A percentile compares a stretch with the other conserved stretches of the same genome.
Evolutionary conservation across 257 asterid species (phyloP).

Genomic region (Gardenia jasminoides): DNA sequence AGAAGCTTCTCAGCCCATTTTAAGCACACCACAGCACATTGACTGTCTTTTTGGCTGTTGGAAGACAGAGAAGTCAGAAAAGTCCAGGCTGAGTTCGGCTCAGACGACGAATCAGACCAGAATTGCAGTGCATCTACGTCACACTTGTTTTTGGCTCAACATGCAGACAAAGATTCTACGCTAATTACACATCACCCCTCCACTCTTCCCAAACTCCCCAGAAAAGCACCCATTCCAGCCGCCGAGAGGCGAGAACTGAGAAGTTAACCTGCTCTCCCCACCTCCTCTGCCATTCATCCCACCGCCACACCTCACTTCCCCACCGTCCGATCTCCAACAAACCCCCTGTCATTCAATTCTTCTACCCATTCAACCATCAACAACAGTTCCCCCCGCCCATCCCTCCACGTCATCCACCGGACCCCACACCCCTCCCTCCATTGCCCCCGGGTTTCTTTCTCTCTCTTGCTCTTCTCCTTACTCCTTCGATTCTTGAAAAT

Average conservation of each 20-base stretch:
- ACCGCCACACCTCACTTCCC: not conserved
- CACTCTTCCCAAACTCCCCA: not conserved
- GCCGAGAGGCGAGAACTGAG: too few relatives aligned
- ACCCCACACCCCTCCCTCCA: not conserved
- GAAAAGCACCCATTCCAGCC: not conserved
- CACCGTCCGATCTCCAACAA: not conserved
- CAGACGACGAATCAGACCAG: too few relatives aligned
- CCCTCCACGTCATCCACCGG: not conserved
- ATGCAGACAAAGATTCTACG: not conserved
- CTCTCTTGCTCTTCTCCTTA: not conserved
- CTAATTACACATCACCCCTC: not conserved
- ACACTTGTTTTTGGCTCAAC: not conserved
- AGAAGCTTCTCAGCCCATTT: not conserved
- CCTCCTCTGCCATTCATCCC: constrained; percentile 5
- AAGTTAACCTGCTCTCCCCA: not conserved
- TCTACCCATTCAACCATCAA: not conserved
- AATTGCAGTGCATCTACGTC: too few relatives aligned
- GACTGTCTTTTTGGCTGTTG: not conserved
- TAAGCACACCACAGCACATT: too few relatives aligned
- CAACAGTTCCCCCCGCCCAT: not conserved
- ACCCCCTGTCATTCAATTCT: not conserved
- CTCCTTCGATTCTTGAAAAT: not conserved
- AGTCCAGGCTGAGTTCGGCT: too few relatives aligned
- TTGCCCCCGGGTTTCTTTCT: not conserved
- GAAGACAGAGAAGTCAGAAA: not conserved